Evolutionary conservation across 768 basidiomycete species (phyloP), one percentile per base, ranked within the genome.

Genomic region (Calocybe indica): DNA sequence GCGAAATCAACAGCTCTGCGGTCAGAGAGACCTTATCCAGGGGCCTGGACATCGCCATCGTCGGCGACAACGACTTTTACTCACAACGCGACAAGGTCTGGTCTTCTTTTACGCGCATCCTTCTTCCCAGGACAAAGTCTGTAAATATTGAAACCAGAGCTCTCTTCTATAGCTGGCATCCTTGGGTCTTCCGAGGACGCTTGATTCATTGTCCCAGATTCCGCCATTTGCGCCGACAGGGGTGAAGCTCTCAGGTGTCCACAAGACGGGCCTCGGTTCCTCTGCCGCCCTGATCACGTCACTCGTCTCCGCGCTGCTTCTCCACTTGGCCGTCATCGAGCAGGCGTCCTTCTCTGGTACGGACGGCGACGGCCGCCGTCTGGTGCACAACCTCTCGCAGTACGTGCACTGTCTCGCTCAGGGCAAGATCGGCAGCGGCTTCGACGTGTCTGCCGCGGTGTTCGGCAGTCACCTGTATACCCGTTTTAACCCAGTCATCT

Each of bases 1-100:
- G 71, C 30, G 88, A 92, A 58, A 66, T 75, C 40, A 74, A 71
- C 43, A 78, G 79, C 30, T 52, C 66, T n/a, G 54, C 65, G 40
- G 54, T 81, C 55, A 62, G 68, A 32, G 63, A 69, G 38, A 53
- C 63, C 3, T 64, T 91, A 5, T 60, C 68, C 2, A 57, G 62
- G 10, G 86, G 82, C 30, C 70, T 95, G 48, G 78, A 89, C 54
- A 82, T 97, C 52, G 79, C 78, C 35, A 87, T 97, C 55, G 80
- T 85, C 28, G 95, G 92, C 7, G 92, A 92, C 64, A 98, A 99
- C 58, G 96, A 98, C 63, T 99, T 98, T 58, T 98, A 99, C 68
- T 96, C 94, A 4, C 96, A 98, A 59, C 74, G 86, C 47, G 82
- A 83, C 45, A 83, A 89, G 75, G 94, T 90, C 47, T 28, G 12